These are phyloP conservation scores for Asterophora lycoperdoides DNA, from an alignment of 768 basidiomycete genomes.

Conservation along the genomic window DNA sequence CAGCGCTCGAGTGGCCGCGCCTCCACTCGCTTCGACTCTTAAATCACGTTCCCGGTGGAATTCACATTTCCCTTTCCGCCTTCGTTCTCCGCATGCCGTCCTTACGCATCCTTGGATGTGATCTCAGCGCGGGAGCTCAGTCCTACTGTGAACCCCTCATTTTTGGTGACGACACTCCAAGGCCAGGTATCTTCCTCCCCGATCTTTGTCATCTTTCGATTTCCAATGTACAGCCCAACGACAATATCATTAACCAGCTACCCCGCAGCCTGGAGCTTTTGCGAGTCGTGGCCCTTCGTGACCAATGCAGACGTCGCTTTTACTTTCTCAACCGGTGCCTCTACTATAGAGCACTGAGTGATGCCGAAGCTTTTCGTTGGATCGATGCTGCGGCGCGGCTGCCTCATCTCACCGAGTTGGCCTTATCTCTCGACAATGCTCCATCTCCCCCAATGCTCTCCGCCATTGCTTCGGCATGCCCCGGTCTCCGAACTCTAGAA, in stretches of 20 bases:
- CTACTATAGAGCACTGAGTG: background rate
- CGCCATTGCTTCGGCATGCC: background rate
- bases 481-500: background rate
- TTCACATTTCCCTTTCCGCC: no score
- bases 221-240: slow-evolving; percentile 2
- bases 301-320: no score
- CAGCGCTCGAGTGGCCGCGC: background rate
- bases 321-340: background rate
- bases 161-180: no score
- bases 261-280: background rate
- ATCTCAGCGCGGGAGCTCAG: no score
- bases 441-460: background rate
- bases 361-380: background rate
- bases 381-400: background rate
- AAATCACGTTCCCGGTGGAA: background rate
- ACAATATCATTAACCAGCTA: background rate
- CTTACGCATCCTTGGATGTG: no score
- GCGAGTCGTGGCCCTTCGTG: background rate
- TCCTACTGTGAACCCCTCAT: no score
- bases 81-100: no score
- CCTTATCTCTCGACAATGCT: background rate
- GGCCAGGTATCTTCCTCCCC: no score
- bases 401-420: background rate
- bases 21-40: background rate
- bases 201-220: background rate